Conservation (phyloP, 495 filamentous ascomycete genomes). For the Cudoniella acicularis region DNA sequence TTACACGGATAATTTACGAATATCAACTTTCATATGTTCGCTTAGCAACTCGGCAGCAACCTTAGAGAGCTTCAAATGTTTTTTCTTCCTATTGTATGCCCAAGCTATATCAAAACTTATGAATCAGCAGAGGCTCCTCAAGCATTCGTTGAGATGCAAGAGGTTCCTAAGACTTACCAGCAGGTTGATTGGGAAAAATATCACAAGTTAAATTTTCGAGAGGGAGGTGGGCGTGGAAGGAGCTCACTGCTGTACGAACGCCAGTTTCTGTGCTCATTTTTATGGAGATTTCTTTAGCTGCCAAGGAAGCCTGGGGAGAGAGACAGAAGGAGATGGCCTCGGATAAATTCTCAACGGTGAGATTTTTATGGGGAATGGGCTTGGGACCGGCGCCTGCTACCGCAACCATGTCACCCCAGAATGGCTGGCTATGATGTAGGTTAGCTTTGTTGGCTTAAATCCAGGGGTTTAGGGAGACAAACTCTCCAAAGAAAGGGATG, state of each 20-base stretch:
- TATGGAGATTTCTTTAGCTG: constrained; percentile 42
- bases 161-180: no score
- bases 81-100: constrained; percentile 11
- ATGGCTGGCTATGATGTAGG: constrained; percentile 36
- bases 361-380: constrained; percentile 39
- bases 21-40: not conserved
- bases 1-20: not conserved
- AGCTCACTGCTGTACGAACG: constrained; percentile 6
- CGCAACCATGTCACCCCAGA: constrained; percentile 52
- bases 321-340: constrained; percentile 37
- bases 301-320: constrained; percentile 34
- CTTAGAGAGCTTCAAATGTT: not conserved
- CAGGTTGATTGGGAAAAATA: constrained; percentile 41
- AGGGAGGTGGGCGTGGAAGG: constrained; percentile 38
- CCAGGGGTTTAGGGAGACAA: constrained; percentile 9
- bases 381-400: constrained; percentile 41
- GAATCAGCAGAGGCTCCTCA: no score
- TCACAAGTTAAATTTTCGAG: constrained; percentile 45
- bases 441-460: constrained; percentile 3
- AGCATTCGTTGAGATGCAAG: no score
- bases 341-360: constrained; percentile 39
- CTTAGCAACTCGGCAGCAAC: not conserved
- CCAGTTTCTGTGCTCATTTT: constrained; percentile 37
- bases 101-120: no score
- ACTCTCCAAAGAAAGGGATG: constrained; percentile 64